These are phyloP conservation scores for Mucor saturninus DNA, from an alignment of 371 early-diverging fungal genomes.

Conservation along the genomic window DNA sequence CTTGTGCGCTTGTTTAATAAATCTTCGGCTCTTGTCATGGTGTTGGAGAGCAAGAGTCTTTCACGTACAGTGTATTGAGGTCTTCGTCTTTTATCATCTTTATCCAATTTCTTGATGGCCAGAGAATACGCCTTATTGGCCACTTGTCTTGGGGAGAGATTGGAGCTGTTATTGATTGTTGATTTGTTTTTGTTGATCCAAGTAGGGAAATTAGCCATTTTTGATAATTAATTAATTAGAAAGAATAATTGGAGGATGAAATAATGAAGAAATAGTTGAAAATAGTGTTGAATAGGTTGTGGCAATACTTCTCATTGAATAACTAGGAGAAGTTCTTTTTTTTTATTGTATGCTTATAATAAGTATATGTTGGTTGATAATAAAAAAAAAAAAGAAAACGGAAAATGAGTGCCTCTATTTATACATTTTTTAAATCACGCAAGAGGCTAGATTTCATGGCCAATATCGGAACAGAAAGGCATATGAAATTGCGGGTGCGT, in stretches of 20 bases:
- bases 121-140: conserved; percentile 43
- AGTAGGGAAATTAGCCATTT: conserved; percentile 28
- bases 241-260: conserved; percentile 36
- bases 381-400: not conserved
- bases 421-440: not conserved
- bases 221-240: conserved; percentile 12
- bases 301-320: conserved; percentile 35
- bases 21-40: conserved; percentile 43
- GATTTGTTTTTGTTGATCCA: conserved; percentile 31
- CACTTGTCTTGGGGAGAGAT: conserved; percentile 45
- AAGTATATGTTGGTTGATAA: not conserved
- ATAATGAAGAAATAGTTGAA: conserved; percentile 30
- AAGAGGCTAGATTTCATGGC: conserved; percentile 17
- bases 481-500: conserved; percentile 17
- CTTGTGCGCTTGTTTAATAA: conserved; percentile 37
- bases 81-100: conserved; percentile 37
- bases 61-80: conserved; percentile 47
- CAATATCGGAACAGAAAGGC: conserved; percentile 19
- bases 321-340: conserved; percentile 20
- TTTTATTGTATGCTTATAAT: not conserved
- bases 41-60: conserved; percentile 41
- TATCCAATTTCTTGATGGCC: conserved; percentile 45
- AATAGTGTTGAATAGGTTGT: conserved; percentile 29
- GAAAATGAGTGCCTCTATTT: conserved; percentile 1
- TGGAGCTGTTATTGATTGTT: conserved; percentile 9